Percentiles rank a stretch among this genome's conserved stretches.
These are phyloP conservation scores for Myxozyma sirexii DNA, from an alignment of 805 yeast genomes.

Conservation along the genomic window DNA sequence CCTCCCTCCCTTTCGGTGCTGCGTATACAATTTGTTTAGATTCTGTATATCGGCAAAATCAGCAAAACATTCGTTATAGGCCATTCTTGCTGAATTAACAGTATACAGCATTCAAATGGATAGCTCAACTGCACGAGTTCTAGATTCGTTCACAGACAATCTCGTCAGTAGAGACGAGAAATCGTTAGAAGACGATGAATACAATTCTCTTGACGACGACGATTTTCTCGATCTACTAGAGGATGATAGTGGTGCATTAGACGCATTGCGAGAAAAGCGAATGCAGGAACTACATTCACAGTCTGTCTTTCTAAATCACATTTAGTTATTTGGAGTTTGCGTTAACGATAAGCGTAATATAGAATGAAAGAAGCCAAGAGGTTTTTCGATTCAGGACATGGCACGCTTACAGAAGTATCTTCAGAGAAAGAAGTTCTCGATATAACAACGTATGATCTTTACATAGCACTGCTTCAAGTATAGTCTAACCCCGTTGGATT, in stretches of 20 bases:
- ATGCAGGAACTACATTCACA: slow-evolving; percentile 57
- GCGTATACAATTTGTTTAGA: too few relatives aligned
- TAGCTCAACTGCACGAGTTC: slow-evolving; percentile 13
- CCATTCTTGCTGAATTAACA: too few relatives aligned
- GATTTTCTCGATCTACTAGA: slow-evolving; percentile 42
- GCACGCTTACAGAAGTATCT: slow-evolving; percentile 45
- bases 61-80: too few relatives aligned
- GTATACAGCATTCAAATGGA: too few relatives aligned
- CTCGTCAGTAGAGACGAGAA: slow-evolving; percentile 35
- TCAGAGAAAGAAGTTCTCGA: slow-evolving; percentile 61
- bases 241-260: slow-evolving; percentile 52
- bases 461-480: neutral
- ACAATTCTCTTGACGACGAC: slow-evolving; percentile 37
- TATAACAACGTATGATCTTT: slow-evolving; percentile 46
- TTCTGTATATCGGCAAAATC: neutral
- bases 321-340: slow-evolving; percentile 11
- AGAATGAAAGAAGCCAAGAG: slow-evolving; percentile 44
- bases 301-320: slow-evolving; percentile 27
- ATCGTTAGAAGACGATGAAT: slow-evolving; percentile 38
- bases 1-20: too few relatives aligned
- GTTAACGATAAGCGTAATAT: slow-evolving; percentile 38
- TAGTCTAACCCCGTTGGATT: neutral
- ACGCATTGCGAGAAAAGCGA: slow-evolving; percentile 63
- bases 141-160: slow-evolving; percentile 26
- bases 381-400: slow-evolving; percentile 49